A percentile compares a stretch with the other conserved stretches of the same genome.
phyloP scores from a whole-genome alignment of 2,329 filamentous ascomycete genomes.

The Verticillium albo-atrum region DNA sequence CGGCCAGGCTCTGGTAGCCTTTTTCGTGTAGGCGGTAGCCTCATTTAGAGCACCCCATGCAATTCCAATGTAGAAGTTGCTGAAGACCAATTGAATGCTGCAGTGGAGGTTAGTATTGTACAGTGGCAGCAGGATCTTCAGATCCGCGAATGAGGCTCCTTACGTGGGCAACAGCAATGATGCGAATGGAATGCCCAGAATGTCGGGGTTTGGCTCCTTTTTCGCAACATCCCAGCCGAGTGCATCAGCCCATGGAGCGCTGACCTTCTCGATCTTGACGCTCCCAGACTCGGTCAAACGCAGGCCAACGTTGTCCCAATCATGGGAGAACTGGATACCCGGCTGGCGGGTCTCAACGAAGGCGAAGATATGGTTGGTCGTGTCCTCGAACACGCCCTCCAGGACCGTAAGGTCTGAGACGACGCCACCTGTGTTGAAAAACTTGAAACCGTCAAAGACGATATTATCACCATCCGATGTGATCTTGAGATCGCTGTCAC shows the following conservation, averaged over 20 bases:
- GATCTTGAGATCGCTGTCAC: slow-evolving; percentile 57
- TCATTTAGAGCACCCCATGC: slow-evolving; percentile 52
- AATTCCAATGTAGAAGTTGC: slow-evolving; percentile 63
- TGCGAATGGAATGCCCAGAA: slow-evolving; percentile 41
- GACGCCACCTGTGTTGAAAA: slow-evolving; percentile 65
- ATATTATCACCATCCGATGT: slow-evolving; percentile 48
- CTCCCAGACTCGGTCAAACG: slow-evolving; percentile 60
- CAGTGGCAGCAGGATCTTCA: neutral
- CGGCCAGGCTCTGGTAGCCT: slow-evolving; percentile 57
- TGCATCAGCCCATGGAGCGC: slow-evolving; percentile 55
- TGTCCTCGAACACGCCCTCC: slow-evolving; percentile 56
- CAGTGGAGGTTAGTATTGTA: neutral
- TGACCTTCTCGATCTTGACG: slow-evolving; percentile 55
- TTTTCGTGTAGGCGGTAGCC: slow-evolving; percentile 51
- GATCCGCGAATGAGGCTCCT: slow-evolving; percentile 7
- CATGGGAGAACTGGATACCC: slow-evolving; percentile 54
- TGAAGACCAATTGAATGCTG: slow-evolving; percentile 61
- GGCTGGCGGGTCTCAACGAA: slow-evolving; percentile 53
- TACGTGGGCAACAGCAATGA: slow-evolving; percentile 55
- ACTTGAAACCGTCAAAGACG: slow-evolving; percentile 58
- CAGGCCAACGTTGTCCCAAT: slow-evolving; percentile 60
- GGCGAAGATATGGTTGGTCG: slow-evolving; percentile 58
- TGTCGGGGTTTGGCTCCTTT: slow-evolving; percentile 40
- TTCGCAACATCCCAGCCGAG: slow-evolving; percentile 51
- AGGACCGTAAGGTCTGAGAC: slow-evolving; percentile 62